Evolutionary conservation across 345 rosid species (phyloP), one percentile per base, ranked within the genome.

Genomic region (Eutrema heterophyllum): DNA sequence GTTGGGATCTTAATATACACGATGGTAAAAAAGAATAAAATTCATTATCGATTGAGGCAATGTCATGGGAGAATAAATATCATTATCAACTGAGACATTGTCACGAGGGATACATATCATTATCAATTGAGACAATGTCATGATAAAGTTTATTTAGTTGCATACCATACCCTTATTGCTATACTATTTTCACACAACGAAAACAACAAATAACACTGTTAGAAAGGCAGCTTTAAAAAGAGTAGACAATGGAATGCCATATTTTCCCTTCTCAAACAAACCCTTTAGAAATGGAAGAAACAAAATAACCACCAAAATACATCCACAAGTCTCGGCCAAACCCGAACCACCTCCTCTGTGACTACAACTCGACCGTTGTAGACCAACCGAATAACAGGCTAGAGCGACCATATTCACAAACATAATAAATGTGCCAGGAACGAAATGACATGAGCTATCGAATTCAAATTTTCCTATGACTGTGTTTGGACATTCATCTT

Each of bases 231-330:
- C 82, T 62, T 82, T 91, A 61, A 49, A 70, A 0, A 85, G 70
- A 4, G 86, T 88, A 1, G 85, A 43, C 2, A 43, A 29, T 0
- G 95, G 92, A 35, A 87, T 86, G n/a, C 92, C 84, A 78, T 76
- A 75, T 51, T 84, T 84, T 33, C 86, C 91, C 57, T 63, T 86
- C 13, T 64, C 36, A 69, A 84, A 76, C 71, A 88, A 16, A 18
- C 89, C 92, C 48, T 77, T 83, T 0, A 83, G 29, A 63, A 85
- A 85, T 10, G 88, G 84, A 80, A 73, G 56, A 56, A 86, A 87
- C 68, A 75, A 78, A 0, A 70, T 5, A 45, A 85, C 59, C 70
- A 81, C 76, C 75, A 76, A 44, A 16, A 73, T 15, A 68, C 86
- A 76, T 10, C 73, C 70, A 15, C 77, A n/a, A 10, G 74, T 43